Evolutionary conservation across 2,329 filamentous ascomycete genomes (phyloP), one percentile per base, ranked within the genome.

Genomic region (Ophiostoma triangulosporum): DNA sequence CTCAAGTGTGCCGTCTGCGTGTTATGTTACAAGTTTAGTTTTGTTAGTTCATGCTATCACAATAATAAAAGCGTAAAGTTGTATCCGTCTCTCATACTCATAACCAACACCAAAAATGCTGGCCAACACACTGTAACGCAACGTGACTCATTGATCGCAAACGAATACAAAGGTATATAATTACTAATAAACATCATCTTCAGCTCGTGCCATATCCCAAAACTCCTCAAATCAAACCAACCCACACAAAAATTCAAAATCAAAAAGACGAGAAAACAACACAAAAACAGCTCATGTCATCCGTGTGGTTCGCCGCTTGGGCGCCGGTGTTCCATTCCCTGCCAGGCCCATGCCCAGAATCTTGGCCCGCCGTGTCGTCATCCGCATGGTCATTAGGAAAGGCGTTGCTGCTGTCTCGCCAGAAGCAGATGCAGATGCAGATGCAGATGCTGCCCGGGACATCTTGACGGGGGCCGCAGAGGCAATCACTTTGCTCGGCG

Each of bases 271-370:
- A n/a, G 27, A 46, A 46, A 46, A 14, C n/a, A 14, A 43, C 9
- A 14, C 20, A 24, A 15, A 15, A 22, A 43, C 3, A 38, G 20
- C 7, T 17, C 29, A 32, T 14, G 24, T 35, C 1, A 35, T 55
- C 24, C 52, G 33, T 22, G 53, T 45, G n/a, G 43, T 48, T 31
- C 57, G 35, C 24, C 57, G 53, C 51, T 60, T 60, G 4, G 60
- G 59, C 9, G 57, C 60, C 4, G 60, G 60, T 22, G 60, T 60
- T 2, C 58, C 59, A 27, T 59, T 60, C 9, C 54, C 58, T 29
- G 54, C 57, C 45, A 59, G 55, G 17, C 57, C 58, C 55, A 57
- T 52, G 33, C 56, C 54, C 27, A 58, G 22, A 26, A 60, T 46
- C 15, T 29, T 57, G 31, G 54, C 55, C 32, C 58, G 54, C 3